Evolutionary conservation across 2,329 filamentous ascomycete species (phyloP).

Genomic region (Botrytis galanthina): DNA sequence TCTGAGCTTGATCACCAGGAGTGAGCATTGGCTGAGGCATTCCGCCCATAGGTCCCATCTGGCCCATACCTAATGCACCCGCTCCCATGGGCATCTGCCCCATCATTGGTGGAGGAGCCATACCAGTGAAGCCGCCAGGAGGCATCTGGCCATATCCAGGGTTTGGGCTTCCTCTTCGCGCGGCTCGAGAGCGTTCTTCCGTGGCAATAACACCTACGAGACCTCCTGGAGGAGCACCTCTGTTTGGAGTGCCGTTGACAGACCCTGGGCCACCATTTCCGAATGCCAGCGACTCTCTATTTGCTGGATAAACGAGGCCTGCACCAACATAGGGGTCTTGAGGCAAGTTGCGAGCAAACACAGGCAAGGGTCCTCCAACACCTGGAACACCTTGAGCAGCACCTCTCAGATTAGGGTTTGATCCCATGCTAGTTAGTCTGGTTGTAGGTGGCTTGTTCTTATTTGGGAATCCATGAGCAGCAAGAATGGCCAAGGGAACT

Average conservation of each 20-base stretch:
- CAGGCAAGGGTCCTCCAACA: conserved; percentile 56
- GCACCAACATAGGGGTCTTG: conserved; percentile 83
- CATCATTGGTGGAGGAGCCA: conserved; percentile 26
- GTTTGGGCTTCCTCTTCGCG: conserved; percentile 76
- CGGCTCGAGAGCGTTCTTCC: conserved; percentile 75
- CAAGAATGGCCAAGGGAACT: conserved; percentile 79
- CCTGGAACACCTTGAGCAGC: conserved; percentile 55
- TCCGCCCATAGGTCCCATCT: conserved; percentile 36
- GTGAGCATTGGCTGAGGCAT: conserved; percentile 41
- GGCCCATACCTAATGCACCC: conserved; percentile 34
- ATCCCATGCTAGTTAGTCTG: conserved; percentile 50
- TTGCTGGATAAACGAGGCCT: conserved; percentile 67
- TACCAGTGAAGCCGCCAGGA: conserved; percentile 35
- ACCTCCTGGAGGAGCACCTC: conserved; percentile 63
- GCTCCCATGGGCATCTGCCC: conserved; percentile 27
- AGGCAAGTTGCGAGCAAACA: conserved; percentile 79
- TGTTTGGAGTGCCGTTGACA: conserved; percentile 39
- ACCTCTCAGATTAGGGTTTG: conserved; percentile 69
- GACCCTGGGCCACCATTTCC: conserved; percentile 53
- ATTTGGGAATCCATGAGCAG: conserved; percentile 83
- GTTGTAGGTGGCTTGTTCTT: conserved; percentile 72
- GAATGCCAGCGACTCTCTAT: conserved; percentile 73
- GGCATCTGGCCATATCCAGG: conserved; percentile 45
- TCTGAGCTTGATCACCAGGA: conserved; percentile 68
- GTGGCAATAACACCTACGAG: conserved; percentile 84